Evolutionary conservation across 805 yeast genomes (phyloP), one percentile per base, ranked within the genome.

Genomic region (Ogataea ramenticola): DNA sequence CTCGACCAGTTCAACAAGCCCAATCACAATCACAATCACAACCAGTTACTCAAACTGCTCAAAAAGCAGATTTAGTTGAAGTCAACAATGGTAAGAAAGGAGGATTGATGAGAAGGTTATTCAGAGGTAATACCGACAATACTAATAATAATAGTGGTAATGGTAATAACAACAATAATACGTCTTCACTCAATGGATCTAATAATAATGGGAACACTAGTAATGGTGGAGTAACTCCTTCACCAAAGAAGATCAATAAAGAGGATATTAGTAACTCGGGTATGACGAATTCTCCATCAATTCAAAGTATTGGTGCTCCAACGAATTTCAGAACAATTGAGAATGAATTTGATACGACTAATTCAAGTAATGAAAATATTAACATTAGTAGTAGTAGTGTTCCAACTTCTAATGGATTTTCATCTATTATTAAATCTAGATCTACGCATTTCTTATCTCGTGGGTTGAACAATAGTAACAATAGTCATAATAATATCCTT

Each of bases 371-470:
- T 32, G 14, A 32, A 15, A 22, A 24, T 17, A 30, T 21, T 24
- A 32, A 34, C 33, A 30, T n/a, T 9, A 30, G 7, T 6, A 30
- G 12, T 30, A 32, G 20, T 32, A 15, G 5, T 17, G 12, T 19
- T 17, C 6, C 20, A 11, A n/a, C 35, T 6, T 11, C 20, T 32
- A 15, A 37, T 32, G 15, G 33, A 12, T 29, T 39, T 19, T 39
- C 46, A 37, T 15, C 19, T 36, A 52, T 65, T 45, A 61, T 71
- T 33, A 74, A 72, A 50, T 68, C 79, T 3, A 61, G 74, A 42
- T 74, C 80, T 1, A 64, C 77, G 1, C 72, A 72, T 44, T 64
- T 75, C 24, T 52, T 75, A 40, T 74, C 67, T 43, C 43, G 55
- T 36, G 45, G 51, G 24, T 43, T 32, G 11, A 49, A 53, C 19